Conservation (phyloP, 108 stramenopile species). For the Cyclostephanos tholiformis region DNA sequence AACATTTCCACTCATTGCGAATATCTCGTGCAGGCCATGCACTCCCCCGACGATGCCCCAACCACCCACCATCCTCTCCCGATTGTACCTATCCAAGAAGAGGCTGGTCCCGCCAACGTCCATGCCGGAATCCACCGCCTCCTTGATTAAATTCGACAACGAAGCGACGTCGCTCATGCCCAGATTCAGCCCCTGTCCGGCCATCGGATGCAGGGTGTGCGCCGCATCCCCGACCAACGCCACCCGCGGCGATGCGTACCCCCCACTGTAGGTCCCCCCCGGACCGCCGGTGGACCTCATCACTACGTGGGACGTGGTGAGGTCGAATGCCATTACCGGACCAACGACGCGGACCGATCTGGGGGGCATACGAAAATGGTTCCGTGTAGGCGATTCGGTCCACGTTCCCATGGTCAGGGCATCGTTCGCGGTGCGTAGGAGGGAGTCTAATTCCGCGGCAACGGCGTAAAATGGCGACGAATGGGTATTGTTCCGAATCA, state of each 20-base stretch:
- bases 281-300: neutral
- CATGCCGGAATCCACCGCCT: constrained; percentile 74
- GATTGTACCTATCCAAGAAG: constrained; percentile 57
- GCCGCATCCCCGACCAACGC: constrained; percentile 95
- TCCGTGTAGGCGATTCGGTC: constrained; percentile 61
- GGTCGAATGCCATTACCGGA: constrained; percentile 47
- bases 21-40: constrained; percentile 74
- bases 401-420: constrained; percentile 56
- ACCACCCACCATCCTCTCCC: constrained; percentile 61
- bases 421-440: constrained; percentile 44
- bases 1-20: constrained; percentile 45
- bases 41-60: constrained; percentile 63
- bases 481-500: neutral
- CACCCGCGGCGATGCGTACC: constrained; percentile 52
- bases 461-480: constrained; percentile 24
- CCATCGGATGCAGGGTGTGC: constrained; percentile 97
- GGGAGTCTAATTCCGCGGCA: constrained; percentile 46
- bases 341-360: constrained; percentile 39
- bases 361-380: constrained; percentile 53
- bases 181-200: constrained; percentile 96
- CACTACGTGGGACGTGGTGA: constrained; percentile 37
- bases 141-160: constrained; percentile 57
- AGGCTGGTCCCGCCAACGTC: constrained; percentile 55
- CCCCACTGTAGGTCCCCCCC: constrained; percentile 13
- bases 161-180: constrained; percentile 86